Evolutionary conservation across 2,329 filamentous ascomycete species (phyloP).

Genomic region (Pleurostoma richardsiae): DNA sequence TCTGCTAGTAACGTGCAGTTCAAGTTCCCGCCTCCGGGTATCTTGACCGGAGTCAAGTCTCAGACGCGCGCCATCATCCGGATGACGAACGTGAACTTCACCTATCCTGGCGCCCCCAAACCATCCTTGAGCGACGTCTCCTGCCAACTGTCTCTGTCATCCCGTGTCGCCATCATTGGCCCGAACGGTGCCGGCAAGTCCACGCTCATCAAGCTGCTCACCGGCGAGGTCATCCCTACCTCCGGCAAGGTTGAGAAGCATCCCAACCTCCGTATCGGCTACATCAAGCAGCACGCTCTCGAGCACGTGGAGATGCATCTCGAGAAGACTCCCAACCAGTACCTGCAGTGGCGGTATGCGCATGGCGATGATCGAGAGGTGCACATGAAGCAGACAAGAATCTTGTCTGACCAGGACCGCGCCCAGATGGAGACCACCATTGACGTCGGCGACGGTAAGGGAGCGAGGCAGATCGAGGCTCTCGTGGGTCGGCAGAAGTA

Average conservation of each 20-base stretch:
- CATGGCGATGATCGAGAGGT: conserved; percentile 97
- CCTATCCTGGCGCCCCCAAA: conserved; percentile 86
- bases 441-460: conserved; percentile 78
- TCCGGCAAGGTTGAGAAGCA: conserved; percentile 92
- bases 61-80: conserved; percentile 89
- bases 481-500: conserved; percentile 96
- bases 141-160: conserved; percentile 84
- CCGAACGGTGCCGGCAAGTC: conserved; percentile 98
- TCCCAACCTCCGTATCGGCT: conserved; percentile 95
- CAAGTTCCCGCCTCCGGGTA: conserved; percentile 96
- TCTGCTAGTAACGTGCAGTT: conserved; percentile 86
- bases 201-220: conserved; percentile 94
- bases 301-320: conserved; percentile 99
- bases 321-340: conserved; percentile 98
- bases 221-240: conserved; percentile 82
- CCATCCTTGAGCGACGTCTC: conserved; percentile 84
- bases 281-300: conserved; percentile 98
- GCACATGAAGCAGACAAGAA: conserved; percentile 93
- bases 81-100: conserved; percentile 87
- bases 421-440: conserved; percentile 88
- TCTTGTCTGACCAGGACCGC: conserved; percentile 78
- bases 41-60: conserved; percentile 92
- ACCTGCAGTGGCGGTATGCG: conserved; percentile 96
- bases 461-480: conserved; percentile 72
- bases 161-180: conserved; percentile 91